Evolutionary conservation across 805 yeast species (phyloP).

Genomic region (Candida methanosorbosa): DNA sequence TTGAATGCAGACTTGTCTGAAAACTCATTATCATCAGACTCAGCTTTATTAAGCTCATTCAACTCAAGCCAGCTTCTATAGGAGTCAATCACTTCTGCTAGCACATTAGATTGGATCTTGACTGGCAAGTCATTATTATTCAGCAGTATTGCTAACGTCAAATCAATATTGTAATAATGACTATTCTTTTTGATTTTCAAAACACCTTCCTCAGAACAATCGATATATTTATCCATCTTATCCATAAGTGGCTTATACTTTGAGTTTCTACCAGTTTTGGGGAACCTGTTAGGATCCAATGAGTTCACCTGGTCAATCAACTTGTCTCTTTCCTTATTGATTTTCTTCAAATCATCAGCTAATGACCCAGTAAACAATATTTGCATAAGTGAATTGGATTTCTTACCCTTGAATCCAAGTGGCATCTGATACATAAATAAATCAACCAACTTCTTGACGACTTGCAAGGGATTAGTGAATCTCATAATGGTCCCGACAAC

Average conservation of each 20-base stretch:
- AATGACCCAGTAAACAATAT: slow-evolving; percentile 63
- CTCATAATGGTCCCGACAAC: slow-evolving; percentile 68
- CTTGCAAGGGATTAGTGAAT: slow-evolving; percentile 80
- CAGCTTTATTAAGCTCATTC: background rate
- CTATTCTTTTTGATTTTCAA: slow-evolving; percentile 22
- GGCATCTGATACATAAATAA: slow-evolving; percentile 72
- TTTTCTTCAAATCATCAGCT: slow-evolving; percentile 65
- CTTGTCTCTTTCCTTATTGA: slow-evolving; percentile 35
- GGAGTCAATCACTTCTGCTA: slow-evolving; percentile 11
- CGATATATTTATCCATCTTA: slow-evolving; percentile 22
- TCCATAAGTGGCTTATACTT: slow-evolving; percentile 1
- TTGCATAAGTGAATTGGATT: slow-evolving; percentile 57
- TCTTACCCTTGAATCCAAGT: slow-evolving; percentile 33
- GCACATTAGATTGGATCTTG: slow-evolving; percentile 6
- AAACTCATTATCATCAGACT: background rate
- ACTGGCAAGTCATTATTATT: slow-evolving; percentile 13
- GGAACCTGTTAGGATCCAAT: background rate
- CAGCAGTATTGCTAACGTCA: slow-evolving; percentile 16
- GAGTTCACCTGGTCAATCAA: background rate
- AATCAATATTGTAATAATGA: slow-evolving; percentile 15
- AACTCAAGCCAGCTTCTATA: slow-evolving; percentile 7
- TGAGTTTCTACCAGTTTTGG: too few species aligned
- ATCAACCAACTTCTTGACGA: slow-evolving; percentile 73
- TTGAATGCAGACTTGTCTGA: background rate
- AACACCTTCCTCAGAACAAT: slow-evolving; percentile 15